A percentile compares a stretch with the other conserved stretches of the same genome.
These are phyloP conservation scores for Austroboletus novae-zelandiae DNA, from an alignment of 1,284 basidiomycete genomes.

Conservation along the genomic window DNA sequence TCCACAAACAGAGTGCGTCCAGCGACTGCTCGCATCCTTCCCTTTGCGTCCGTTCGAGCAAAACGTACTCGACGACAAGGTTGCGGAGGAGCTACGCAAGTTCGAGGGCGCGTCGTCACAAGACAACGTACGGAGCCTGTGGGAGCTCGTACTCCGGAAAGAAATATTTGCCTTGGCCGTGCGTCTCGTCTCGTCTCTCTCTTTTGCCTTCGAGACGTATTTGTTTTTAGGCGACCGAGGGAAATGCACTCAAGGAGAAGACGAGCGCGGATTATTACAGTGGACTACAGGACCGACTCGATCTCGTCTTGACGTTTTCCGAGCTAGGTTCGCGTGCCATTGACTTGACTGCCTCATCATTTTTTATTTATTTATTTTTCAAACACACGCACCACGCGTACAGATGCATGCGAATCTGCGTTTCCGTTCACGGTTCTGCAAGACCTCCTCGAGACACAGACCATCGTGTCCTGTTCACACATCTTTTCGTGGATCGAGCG, in stretches of 20 bases:
- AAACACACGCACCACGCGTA: neutral
- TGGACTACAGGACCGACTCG: slow-evolving; percentile 59
- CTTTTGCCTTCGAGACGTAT: neutral
- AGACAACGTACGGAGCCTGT: slow-evolving; percentile 63
- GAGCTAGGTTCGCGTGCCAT: slow-evolving; percentile 57
- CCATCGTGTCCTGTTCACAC: slow-evolving; percentile 76
- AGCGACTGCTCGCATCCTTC: slow-evolving; percentile 49
- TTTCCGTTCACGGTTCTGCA: slow-evolving; percentile 67
- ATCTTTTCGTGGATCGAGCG: slow-evolving; percentile 84
- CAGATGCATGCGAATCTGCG: slow-evolving; percentile 52
- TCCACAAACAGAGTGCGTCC: slow-evolving; percentile 32
- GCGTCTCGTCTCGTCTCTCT: slow-evolving; percentile 28
- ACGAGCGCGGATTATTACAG: slow-evolving; percentile 53
- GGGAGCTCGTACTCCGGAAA: slow-evolving; percentile 69
- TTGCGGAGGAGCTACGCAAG: slow-evolving; percentile 45
- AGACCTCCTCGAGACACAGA: slow-evolving; percentile 78
- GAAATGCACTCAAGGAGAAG: slow-evolving; percentile 48
- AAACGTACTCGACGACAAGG: slow-evolving; percentile 46
- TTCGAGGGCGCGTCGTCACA: slow-evolving; percentile 42
- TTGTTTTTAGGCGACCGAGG: slow-evolving; percentile 55
- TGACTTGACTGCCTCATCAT: slow-evolving; percentile 29
- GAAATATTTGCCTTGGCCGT: slow-evolving; percentile 70
- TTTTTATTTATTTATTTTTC: too few relatives aligned
- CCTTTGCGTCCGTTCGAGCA: slow-evolving; percentile 49
- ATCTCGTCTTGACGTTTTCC: slow-evolving; percentile 69